A percentile compares a stretch with the other conserved stretches of the same genome.
Conservation (phyloP, 1,139 yeast genomes). For the Geotrichum australiense region DNA sequence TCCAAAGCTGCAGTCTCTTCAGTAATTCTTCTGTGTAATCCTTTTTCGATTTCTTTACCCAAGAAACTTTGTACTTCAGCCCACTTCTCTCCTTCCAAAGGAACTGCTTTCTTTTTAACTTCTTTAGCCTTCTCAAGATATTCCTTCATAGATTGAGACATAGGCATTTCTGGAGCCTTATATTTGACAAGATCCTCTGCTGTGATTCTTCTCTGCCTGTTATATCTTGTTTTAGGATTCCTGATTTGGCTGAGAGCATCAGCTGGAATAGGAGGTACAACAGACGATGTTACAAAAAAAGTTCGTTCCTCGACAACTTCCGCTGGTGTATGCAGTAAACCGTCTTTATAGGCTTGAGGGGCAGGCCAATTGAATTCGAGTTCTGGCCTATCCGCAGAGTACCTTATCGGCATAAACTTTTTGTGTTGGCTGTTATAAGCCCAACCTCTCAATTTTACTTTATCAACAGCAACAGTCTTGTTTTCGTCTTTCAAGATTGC, state of each 20-base stretch:
- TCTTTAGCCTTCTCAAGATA: conserved; percentile 8
- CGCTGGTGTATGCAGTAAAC: conserved; percentile 47
- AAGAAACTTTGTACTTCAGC: conserved; percentile 59
- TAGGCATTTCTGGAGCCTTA: conserved; percentile 65
- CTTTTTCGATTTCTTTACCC: conserved; percentile 48
- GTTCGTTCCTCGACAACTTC: conserved; percentile 65
- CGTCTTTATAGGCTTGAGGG: conserved; percentile 61
- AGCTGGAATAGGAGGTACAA: conserved; percentile 60
- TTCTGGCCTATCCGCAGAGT: conserved; percentile 58
- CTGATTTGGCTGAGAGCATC: conserved; percentile 64
- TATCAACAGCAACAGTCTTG: conserved; percentile 64
- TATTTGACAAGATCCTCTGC: conserved; percentile 22
- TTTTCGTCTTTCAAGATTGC: conserved; percentile 63
- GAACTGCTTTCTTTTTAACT: conserved; percentile 8
- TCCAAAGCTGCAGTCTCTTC: conserved; percentile 30
- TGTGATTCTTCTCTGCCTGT: conserved; percentile 22
- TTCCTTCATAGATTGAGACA: conserved; percentile 27
- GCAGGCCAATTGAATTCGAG: conserved; percentile 87
- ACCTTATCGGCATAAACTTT: conserved; percentile 68
- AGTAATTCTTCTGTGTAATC: conserved; percentile 27
- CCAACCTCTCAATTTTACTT: conserved; percentile 53
- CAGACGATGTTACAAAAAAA: conserved; percentile 62
- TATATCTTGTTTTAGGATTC: conserved; percentile 55
- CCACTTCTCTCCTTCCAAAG: conserved; percentile 31
- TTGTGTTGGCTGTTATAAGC: conserved; percentile 73